phyloP scores from a whole-genome alignment of 768 basidiomycete species.

The Lactarius evosmus region DNA sequence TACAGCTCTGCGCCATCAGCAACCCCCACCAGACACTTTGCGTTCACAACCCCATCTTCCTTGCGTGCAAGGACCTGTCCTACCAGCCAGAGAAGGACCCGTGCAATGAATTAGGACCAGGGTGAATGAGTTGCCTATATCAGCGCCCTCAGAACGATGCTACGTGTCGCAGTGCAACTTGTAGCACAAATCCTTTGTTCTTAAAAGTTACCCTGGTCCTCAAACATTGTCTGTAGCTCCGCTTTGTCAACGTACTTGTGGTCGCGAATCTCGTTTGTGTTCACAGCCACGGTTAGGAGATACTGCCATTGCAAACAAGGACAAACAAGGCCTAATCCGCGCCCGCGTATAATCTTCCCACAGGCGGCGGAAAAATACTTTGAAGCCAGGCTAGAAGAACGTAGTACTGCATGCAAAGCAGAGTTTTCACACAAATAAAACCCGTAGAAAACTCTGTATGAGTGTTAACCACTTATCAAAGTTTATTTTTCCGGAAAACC shows the following conservation, averaged over 20 bases:
- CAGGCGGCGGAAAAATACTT: no score
- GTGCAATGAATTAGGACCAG: constrained; percentile 99
- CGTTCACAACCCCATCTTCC: constrained; percentile 53
- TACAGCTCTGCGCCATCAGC: constrained; percentile 69
- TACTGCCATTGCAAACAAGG: no score
- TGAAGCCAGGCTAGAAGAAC: no score
- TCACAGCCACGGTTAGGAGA: constrained; percentile 74
- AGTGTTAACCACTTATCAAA: no score
- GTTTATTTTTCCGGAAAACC: no score
- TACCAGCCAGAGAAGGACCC: constrained; percentile 99
- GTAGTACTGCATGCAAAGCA: no score
- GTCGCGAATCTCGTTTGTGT: constrained; percentile 88
- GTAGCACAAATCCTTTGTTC: background rate
- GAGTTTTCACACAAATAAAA: no score
- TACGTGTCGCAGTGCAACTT: no score
- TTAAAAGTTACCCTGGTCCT: constrained; percentile 65
- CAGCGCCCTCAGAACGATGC: constrained; percentile 8
- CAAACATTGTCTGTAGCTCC: constrained; percentile 89
- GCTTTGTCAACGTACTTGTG: constrained; percentile 86
- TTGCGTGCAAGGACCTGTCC: constrained; percentile 79
- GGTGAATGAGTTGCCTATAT: constrained; percentile 80
- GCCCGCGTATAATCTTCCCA: no score
- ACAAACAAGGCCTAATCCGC: no score
- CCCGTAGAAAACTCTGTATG: no score
- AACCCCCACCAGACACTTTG: constrained; percentile 59